These are phyloP conservation scores for Coccomyxa sp. DNA, from an alignment of 139 green algal genomes.

Conservation along the genomic window DNA sequence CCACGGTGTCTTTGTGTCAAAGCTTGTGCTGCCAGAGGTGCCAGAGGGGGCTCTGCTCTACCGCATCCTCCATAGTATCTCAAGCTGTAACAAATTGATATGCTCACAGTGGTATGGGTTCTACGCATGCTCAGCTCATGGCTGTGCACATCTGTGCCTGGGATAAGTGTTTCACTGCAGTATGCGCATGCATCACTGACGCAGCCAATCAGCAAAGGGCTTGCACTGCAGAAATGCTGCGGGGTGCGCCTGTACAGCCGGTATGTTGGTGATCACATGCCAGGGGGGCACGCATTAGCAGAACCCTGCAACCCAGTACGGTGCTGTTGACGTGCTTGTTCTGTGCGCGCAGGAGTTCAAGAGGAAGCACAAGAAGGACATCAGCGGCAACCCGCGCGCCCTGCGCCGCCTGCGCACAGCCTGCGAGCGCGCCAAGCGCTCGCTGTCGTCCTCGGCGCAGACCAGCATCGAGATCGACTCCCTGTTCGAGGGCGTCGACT, in stretches of 20 bases:
- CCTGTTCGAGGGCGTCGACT: constrained; percentile 97
- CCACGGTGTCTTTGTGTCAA: neutral
- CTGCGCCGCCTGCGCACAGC: constrained; percentile 69
- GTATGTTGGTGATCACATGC: neutral
- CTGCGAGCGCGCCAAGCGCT: constrained; percentile 87
- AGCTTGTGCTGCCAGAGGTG: neutral
- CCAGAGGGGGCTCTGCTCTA: too few relatives aligned
- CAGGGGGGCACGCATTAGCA: neutral
- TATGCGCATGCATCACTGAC: too few relatives aligned
- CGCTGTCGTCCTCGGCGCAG: constrained; percentile 78
- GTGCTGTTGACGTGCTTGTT: too few relatives aligned
- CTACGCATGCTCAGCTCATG: too few relatives aligned
- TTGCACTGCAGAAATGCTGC: too few relatives aligned
- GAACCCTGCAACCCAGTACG: too few relatives aligned
- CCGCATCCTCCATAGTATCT: neutral
- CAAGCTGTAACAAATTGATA: too few relatives aligned
- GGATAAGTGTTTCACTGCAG: too few relatives aligned
- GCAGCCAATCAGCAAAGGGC: too few relatives aligned
- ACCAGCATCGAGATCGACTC: constrained; percentile 97
- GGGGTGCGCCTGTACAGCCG: too few relatives aligned
- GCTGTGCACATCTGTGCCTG: too few relatives aligned
- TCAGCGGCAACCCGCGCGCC: constrained; percentile 77
- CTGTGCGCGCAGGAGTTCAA: constrained; percentile 97
- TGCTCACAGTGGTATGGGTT: too few relatives aligned
- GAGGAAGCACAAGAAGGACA: constrained; percentile 98